phyloP scores from a whole-genome alignment of 176 grass and related monocot genomes.

The Secale cereale region DNA sequence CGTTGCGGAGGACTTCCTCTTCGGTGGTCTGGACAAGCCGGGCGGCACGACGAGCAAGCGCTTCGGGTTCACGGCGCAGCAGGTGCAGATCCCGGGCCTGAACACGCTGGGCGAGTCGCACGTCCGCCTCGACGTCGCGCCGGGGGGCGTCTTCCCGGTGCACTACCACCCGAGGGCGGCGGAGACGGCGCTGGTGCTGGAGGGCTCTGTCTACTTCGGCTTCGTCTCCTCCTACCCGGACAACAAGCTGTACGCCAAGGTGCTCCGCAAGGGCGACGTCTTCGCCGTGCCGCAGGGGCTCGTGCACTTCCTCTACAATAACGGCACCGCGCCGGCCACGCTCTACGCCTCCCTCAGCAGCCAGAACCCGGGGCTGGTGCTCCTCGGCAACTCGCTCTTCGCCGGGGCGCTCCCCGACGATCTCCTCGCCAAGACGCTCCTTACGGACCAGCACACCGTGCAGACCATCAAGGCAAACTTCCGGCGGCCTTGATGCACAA shows the following conservation, averaged over 20 bases:
- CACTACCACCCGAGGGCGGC: conserved; percentile 60
- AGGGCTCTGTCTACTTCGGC: conserved; percentile 54
- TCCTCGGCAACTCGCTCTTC: conserved; percentile 40
- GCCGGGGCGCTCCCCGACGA: conserved; percentile 32
- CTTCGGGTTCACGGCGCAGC: conserved; percentile 23
- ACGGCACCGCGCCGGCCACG: conserved; percentile 29
- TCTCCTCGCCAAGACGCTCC: conserved; percentile 49
- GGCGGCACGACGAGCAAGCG: conserved; percentile 14
- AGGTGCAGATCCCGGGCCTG: conserved; percentile 35
- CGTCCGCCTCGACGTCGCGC: conserved; percentile 31
- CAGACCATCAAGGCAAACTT: conserved; percentile 33
- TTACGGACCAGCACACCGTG: conserved; percentile 19
- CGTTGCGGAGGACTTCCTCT: conserved; percentile 35
- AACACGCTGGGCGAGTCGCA: conserved; percentile 42
- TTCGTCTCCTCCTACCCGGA: conserved; percentile 56
- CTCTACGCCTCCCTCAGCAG: conserved; percentile 50
- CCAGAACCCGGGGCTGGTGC: conserved; percentile 49
- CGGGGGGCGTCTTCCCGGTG: conserved; percentile 28
- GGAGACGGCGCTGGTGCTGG: conserved; percentile 45
- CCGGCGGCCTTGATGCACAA: not conserved
- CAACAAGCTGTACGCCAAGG: conserved; percentile 40
- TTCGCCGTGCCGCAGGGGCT: conserved; percentile 65
- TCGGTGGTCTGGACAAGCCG: conserved; percentile 25
- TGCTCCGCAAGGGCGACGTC: conserved; percentile 52
- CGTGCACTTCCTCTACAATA: conserved; percentile 58